Conservation (phyloP, 1,284 basidiomycete species). For the Moesziomyces sp. region DNA sequence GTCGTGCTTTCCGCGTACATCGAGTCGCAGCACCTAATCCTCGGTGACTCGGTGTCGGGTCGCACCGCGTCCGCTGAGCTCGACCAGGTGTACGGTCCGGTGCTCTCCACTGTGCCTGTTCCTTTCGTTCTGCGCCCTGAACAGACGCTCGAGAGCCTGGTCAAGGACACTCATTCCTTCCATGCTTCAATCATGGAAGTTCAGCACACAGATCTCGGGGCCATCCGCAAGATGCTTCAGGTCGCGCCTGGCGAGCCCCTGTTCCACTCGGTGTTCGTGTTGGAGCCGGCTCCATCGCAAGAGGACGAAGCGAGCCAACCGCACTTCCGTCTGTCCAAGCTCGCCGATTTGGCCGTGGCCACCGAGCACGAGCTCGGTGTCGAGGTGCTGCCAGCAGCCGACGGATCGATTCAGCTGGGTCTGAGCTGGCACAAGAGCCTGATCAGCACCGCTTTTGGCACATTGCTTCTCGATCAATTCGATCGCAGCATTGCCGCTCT, state of each 20-base stretch:
- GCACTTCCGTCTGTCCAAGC: constrained; percentile 23
- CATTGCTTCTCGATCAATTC: constrained; percentile 49
- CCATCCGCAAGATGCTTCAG: constrained; percentile 58
- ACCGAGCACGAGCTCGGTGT: constrained; percentile 63
- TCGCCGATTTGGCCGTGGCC: constrained; percentile 51
- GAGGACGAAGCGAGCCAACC: neutral
- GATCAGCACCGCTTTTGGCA: constrained; percentile 41
- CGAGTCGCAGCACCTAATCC: constrained; percentile 55
- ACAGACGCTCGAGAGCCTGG: constrained; percentile 31
- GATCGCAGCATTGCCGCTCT: constrained; percentile 40
- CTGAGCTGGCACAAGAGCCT: constrained; percentile 44
- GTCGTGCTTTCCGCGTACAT: constrained; percentile 60
- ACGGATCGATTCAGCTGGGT: constrained; percentile 43
- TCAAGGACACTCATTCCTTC: constrained; percentile 46
- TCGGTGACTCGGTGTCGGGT: constrained; percentile 64
- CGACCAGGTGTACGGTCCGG: constrained; percentile 55
- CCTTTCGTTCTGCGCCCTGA: constrained; percentile 33
- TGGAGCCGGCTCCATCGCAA: constrained; percentile 47
- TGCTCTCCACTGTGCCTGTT: constrained; percentile 64
- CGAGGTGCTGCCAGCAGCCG: constrained; percentile 46
- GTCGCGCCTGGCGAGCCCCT: constrained; percentile 52
- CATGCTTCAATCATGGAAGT: constrained; percentile 44
- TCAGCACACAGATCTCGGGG: constrained; percentile 48
- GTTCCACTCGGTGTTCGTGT: constrained; percentile 65
- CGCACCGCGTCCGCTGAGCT: constrained; percentile 46